A percentile compares a stretch with the other conserved stretches of the same genome.
Conservation (phyloP, 306 rosid genomes). For the Carpinus viminea region DNA sequence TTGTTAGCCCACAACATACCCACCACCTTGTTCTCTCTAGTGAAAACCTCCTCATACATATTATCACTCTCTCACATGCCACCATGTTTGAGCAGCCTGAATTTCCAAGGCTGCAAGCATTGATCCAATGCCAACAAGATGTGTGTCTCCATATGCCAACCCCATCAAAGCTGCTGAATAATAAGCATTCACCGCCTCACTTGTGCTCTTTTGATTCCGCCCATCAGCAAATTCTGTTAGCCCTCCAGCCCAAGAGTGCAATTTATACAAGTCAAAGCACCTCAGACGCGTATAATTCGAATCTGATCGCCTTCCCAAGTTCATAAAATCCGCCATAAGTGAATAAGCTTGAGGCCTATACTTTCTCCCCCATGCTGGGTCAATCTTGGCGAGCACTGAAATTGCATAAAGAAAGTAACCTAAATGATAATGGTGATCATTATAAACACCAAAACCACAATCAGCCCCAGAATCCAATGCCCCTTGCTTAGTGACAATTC, state of each 20-base stretch:
- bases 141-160: slow-evolving; percentile 61
- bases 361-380: slow-evolving; percentile 70
- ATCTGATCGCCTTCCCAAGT: slow-evolving; percentile 30
- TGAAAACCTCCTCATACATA: slow-evolving; percentile 56
- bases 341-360: slow-evolving; percentile 67
- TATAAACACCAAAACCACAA: slow-evolving; percentile 78
- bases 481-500: slow-evolving; percentile 66
- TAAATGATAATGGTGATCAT: slow-evolving; percentile 78
- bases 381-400: slow-evolving; percentile 76
- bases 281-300: slow-evolving; percentile 61
- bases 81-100: slow-evolving; percentile 53
- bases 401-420: slow-evolving; percentile 29
- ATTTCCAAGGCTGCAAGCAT: slow-evolving; percentile 67
- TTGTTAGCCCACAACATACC: slow-evolving; percentile 81
- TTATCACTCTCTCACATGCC: slow-evolving; percentile 33
- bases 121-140: slow-evolving; percentile 57
- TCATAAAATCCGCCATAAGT: slow-evolving; percentile 67
- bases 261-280: slow-evolving; percentile 62
- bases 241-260: slow-evolving; percentile 94
- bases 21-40: slow-evolving; percentile 51
- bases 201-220: too few relatives aligned
- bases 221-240: slow-evolving; percentile 51
- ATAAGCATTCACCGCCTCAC: too few relatives aligned
- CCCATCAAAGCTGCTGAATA: slow-evolving; percentile 32
- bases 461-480: slow-evolving; percentile 54